Base-by-base conservation (phyloP, 768 basidiomycete genomes). In the Pleurotus cornucopiae region DNA sequence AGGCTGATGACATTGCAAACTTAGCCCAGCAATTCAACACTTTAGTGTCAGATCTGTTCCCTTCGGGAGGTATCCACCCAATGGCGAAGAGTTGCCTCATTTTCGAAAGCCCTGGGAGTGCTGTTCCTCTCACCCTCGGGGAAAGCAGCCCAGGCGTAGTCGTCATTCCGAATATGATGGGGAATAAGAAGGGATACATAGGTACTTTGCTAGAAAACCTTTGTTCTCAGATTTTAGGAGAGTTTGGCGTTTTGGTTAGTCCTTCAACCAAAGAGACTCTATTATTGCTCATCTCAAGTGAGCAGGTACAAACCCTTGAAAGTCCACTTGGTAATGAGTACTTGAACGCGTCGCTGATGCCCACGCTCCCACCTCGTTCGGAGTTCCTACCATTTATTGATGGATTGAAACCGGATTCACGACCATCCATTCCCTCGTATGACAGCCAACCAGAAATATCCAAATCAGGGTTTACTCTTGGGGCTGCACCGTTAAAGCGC, bases 141-240 rank as follows among this genome's bases (percentile, higher is more conserved):
- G 82, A 83, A 51, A 76, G 72, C 51, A 72, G 83, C 12, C 76
- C 82, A 23, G 87, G 88, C 14, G 67, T 94, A 38, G 82, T 90
- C 16, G 77, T 91, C 23, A 89, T 97, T 48, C 94, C 94, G 2
- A 83, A 80, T 59, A 81, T 85, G 62, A 91, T 94, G 83, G 89
- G 89, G 5, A 93, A 95, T 63, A 91, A 93, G 68, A 88, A 84
- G 62, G 70, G 92, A 26, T 94, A 95, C 67, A 78, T 98, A 54
- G 91, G 91, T 26, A 93, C 93, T 14, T 72, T 98, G 41, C 71
- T 99, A 55, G 93, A 92, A 14, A 93, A 94, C 65, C 71, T 97
- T 16, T 94, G 92, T 61, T 93, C 94, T 34, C 85, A 88, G 59
- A 82, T 98, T 48, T 75, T 99, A 20, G 83, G 83, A 18, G 92